phyloP scores from a whole-genome alignment of 441 rosid species.

The Aleurites moluccanus region DNA sequence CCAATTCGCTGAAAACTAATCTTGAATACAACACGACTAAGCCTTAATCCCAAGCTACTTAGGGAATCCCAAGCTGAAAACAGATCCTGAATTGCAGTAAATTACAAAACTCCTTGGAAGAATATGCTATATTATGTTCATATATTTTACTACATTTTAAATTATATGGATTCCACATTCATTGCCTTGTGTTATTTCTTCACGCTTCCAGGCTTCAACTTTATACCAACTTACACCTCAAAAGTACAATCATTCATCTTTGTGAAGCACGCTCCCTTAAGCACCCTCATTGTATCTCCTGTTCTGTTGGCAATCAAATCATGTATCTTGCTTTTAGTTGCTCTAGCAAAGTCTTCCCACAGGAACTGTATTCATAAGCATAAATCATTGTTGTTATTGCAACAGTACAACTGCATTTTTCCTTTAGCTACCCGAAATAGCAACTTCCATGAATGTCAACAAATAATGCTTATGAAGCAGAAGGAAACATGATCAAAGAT shows the following conservation, averaged over 20 bases:
- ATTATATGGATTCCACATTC: neutral
- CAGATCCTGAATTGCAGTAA: neutral
- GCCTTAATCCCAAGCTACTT: too few relatives aligned
- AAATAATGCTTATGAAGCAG: neutral
- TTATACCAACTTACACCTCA: neutral
- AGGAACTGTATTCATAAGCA: neutral
- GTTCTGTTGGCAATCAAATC: neutral
- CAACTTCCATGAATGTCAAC: neutral
- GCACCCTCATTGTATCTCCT: neutral
- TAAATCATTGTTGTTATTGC: neutral
- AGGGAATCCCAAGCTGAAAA: neutral
- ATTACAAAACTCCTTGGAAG: neutral
- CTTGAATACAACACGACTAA: too few relatives aligned
- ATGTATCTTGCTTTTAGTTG: neutral
- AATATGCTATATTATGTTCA: neutral
- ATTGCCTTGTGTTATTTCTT: neutral
- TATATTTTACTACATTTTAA: neutral
- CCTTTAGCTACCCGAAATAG: neutral
- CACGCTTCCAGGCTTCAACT: neutral
- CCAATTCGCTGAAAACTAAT: neutral
- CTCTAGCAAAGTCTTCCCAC: neutral
- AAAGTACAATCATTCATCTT: neutral
- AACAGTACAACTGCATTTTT: neutral
- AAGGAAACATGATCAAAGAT: neutral
- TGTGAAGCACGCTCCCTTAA: neutral